Evolutionary conservation across 2,329 filamentous ascomycete genomes (phyloP), one percentile per base, ranked within the genome.

Genomic region (Curvularia eragrostidis): DNA sequence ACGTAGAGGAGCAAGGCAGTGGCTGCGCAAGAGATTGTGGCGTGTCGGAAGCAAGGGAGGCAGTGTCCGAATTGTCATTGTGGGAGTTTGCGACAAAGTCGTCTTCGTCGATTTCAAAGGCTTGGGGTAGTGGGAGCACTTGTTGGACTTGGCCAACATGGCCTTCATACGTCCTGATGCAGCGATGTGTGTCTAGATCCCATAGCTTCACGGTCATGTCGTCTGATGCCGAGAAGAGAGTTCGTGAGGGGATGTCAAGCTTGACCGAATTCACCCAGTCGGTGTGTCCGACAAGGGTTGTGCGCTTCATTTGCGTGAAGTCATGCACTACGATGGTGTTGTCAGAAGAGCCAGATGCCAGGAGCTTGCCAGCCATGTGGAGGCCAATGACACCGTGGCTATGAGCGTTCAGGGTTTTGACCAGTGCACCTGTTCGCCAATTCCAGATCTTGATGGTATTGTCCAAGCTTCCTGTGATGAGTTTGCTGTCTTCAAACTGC

Each of bases 231-330:
- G 94, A 97, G 71, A 98, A 90, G 3, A 98, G 84, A 0, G 93
- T 97, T 13, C 91, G 88, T 9, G 91, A 96, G 1, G 85, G 80
- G 0, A 88, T 84, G 75, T 99, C 93, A 36, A 99, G 86, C 65
- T 90, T 89, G 30, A 98, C 94, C n/a, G 91, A 89, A 77, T 99
- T 99, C 69, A 99, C 93, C 91, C 94, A 98, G 75, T 98, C 93
- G 0, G 84, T 87, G 74, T 99, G 95, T 8, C 93, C 94, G 23
- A 89, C 87, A 12, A 99, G 83, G 50, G 87, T 84, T 66, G 90
- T 96, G 0, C 89, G 90, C 52, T 91, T 88, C 74, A 91, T 92
- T 57, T 90, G 91, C 68, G 90, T 86, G 70, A 96, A 95, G 75
- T 97, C 94, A 85, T 94, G 97, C 44, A 99, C 89, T 74, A 94